A percentile compares a stretch with the other conserved stretches of the same genome.
These are phyloP conservation scores for Fusarium dlaminii DNA, from an alignment of 2,329 filamentous ascomycete species.

Conservation along the genomic window DNA sequence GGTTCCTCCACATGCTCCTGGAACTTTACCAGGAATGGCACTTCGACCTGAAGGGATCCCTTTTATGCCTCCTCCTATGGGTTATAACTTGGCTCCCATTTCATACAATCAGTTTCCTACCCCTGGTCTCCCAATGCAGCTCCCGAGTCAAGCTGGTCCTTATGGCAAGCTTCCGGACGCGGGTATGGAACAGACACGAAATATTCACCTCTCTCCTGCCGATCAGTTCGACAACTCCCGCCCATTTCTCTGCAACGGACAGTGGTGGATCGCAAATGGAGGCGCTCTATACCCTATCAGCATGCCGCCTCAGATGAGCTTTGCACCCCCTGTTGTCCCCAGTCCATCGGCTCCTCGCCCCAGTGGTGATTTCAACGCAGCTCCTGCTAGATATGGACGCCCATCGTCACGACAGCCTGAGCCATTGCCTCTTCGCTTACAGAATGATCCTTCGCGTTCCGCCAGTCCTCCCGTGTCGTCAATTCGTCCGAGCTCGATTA, in stretches of 20 bases:
- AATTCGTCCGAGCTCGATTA: constrained; percentile 69
- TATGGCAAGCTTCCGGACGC: constrained; percentile 46
- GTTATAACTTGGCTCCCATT: constrained; percentile 46
- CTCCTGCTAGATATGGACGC: constrained; percentile 3
- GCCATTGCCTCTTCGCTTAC: background rate
- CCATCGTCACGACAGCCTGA: constrained; percentile 4
- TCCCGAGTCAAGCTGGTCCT: constrained; percentile 29
- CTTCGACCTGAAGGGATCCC: constrained; percentile 46
- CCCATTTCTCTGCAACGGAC: constrained; percentile 57
- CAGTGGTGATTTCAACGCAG: background rate
- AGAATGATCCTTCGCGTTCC: background rate
- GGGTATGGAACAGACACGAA: constrained; percentile 45
- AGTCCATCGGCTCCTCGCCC: constrained; percentile 7
- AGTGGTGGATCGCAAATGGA: constrained; percentile 52
- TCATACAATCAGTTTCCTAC: constrained; percentile 37
- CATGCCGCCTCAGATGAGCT: constrained; percentile 33
- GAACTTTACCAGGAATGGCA: constrained; percentile 45
- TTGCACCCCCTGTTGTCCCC: constrained; percentile 41
- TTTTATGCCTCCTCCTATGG: constrained; percentile 54
- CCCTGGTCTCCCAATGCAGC: constrained; percentile 23
- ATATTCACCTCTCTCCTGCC: constrained; percentile 50
- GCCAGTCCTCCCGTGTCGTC: constrained; percentile 62
- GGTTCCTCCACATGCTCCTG: constrained; percentile 45
- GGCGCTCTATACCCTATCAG: constrained; percentile 38
- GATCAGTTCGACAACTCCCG: constrained; percentile 58